phyloP scores from a whole-genome alignment of 1,284 basidiomycete genomes.

The Melampsora americana region DNA sequence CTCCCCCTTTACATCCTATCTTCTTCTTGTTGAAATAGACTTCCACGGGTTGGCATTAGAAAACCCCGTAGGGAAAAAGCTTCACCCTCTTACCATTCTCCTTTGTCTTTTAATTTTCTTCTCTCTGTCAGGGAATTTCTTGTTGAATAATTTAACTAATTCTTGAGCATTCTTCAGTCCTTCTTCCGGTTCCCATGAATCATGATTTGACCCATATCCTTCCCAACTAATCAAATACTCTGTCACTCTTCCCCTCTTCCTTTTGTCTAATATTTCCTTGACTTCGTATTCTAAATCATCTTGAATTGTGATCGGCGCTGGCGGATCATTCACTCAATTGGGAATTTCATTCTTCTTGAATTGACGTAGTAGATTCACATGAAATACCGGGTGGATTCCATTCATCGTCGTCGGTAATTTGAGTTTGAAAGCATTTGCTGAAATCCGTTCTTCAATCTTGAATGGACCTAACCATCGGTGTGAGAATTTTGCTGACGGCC shows the following conservation, averaged over 20 bases:
- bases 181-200: not conserved
- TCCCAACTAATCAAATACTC: not conserved
- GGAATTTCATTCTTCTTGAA: not conserved
- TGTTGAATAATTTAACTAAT: not conserved
- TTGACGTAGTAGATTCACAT: not conserved
- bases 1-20: too few species aligned
- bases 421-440: not conserved
- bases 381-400: slow-evolving; percentile 2
- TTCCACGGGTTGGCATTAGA: too few species aligned
- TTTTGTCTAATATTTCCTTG: not conserved
- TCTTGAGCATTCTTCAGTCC: not conserved
- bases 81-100: too few species aligned
- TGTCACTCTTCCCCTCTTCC: not conserved
- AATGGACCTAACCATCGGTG: slow-evolving; percentile 4
- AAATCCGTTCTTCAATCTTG: not conserved
- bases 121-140: too few species aligned
- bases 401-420: not conserved
- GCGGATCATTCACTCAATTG: not conserved
- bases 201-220: not conserved
- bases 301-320: slow-evolving; percentile 1
- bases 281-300: slow-evolving; percentile 8
- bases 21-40: too few species aligned
- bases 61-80: too few species aligned
- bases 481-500: not conserved
- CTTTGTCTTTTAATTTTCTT: too few species aligned